Base-by-base conservation (phyloP, 2,329 filamentous ascomycete species). In the Neopestalotiopsis clavispora region DNA sequence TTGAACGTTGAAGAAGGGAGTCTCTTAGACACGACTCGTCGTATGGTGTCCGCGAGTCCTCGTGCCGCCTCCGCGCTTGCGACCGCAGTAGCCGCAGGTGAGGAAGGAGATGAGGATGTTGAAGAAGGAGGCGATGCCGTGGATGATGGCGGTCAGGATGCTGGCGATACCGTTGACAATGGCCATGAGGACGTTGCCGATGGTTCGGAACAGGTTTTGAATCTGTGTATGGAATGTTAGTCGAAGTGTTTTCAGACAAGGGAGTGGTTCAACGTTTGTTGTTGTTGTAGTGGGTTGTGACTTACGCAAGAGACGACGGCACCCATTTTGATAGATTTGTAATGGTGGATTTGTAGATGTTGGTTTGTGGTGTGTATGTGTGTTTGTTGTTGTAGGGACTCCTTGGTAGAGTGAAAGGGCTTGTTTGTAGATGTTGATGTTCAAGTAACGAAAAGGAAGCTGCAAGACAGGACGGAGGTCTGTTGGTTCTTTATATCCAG, bases 221-320 rank as follows among this genome's bases (percentile, higher is more conserved):
- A 92, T 85, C 90, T 92, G 72, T 69, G 49, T 38, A 20, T 67
- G 17, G 20, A 32, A 5, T n/a, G 32, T 58, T 75, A 67, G 68
- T 72, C 78, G 72, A 75, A 72, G 60, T n/a, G 61, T 12, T 4
- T 28, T 28, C 23, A 1, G 23, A 28, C 23, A 28, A 28, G 23
- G 23, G 23, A 28, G 23, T 28, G 23, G 23, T 28, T 4, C 23
- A 28, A 28, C 23, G 4, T 17, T 20, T n/a, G 20, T 7, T 14
- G 56, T 61, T 58, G 17, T 38, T 2, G 9, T 64, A 45, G 49
- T n/a, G 59, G 57, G 30, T 45, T 65, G 45, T 28, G 65, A 87
- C 92, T 77, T 93, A 95, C 93, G 79, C 93, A 95, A 79, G 92
- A 95, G 74, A 94, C 85, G 77, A 96, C 90, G 81, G 91, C 92